A percentile compares a stretch with the other conserved stretches of the same genome.
These are phyloP conservation scores for Colletotrichum plurivorum DNA, from an alignment of 2,329 filamentous ascomycete genomes.

Conservation along the genomic window DNA sequence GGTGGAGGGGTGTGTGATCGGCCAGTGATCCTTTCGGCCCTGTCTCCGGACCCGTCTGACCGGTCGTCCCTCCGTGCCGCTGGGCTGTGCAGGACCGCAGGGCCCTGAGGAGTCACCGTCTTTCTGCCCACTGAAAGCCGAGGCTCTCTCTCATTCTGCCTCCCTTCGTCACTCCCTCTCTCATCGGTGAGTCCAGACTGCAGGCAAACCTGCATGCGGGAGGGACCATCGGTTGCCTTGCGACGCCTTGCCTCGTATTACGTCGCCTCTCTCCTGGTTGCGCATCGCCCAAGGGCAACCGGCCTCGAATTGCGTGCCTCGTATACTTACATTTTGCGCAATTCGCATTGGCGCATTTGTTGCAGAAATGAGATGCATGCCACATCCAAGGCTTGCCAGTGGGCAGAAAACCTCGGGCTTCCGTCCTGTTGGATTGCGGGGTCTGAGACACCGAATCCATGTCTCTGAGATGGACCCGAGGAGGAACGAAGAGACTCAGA, in stretches of 20 bases:
- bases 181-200: background rate
- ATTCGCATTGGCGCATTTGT: conserved; percentile 2
- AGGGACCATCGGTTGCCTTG: conserved; percentile 6
- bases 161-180: background rate
- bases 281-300: too few relatives aligned
- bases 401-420: background rate
- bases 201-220: background rate
- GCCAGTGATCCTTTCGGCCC: background rate
- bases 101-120: background rate
- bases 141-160: background rate
- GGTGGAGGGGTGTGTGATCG: too few relatives aligned
- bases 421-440: conserved; percentile 7
- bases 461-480: too few relatives aligned
- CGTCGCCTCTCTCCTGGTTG: background rate
- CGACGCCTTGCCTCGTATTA: conserved; percentile 9
- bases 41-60: conserved; percentile 8
- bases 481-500: too few relatives aligned
- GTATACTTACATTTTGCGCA: background rate
- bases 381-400: background rate
- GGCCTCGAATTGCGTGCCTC: too few relatives aligned
- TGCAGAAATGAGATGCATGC: conserved; percentile 1
- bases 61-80: conserved; percentile 22
- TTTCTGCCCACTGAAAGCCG: background rate
- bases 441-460: conserved; percentile 6
- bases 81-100: conserved; percentile 18